Conservation (phyloP, 2,329 filamentous ascomycete genomes). For the Thelonectria discophora region DNA sequence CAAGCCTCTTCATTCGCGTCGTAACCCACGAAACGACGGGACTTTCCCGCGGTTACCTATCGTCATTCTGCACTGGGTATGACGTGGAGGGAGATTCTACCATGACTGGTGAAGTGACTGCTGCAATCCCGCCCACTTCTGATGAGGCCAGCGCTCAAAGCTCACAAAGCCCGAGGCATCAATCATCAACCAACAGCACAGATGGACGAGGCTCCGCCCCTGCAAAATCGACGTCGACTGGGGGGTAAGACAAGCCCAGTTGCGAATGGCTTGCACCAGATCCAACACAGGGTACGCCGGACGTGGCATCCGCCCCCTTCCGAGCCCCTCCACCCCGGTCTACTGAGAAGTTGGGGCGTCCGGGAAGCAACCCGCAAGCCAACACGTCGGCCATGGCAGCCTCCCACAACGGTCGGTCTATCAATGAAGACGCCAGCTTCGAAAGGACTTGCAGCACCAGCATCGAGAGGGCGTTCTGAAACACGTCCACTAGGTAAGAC, state of each 20-base stretch:
- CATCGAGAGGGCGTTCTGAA: slow-evolving; percentile 8
- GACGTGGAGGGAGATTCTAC: not conserved
- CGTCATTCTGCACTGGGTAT: not conserved
- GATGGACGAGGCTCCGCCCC: slow-evolving; percentile 10
- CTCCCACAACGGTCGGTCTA: slow-evolving; percentile 27
- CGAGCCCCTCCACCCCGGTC: slow-evolving; percentile 8
- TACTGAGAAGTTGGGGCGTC: slow-evolving; percentile 19
- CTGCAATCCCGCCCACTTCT: not conserved
- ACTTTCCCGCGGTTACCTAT: slow-evolving; percentile 8
- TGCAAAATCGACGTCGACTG: slow-evolving; percentile 9
- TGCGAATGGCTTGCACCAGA: slow-evolving; percentile 13
- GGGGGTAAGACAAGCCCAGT: not conserved
- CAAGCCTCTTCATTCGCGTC: not conserved
- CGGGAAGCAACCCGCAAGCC: slow-evolving; percentile 23
- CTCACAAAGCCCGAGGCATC: slow-evolving; percentile 7
- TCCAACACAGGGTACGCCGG: slow-evolving; percentile 18
- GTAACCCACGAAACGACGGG: not conserved
- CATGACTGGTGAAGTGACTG: not conserved
- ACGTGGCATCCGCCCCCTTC: slow-evolving; percentile 21
- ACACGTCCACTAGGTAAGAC: not conserved
- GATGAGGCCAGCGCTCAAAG: not conserved
- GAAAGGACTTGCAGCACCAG: not conserved
- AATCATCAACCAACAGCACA: slow-evolving; percentile 13
- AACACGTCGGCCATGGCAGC: slow-evolving; percentile 24
- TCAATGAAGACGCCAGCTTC: slow-evolving; percentile 12